Evolutionary conservation across 2,329 filamentous ascomycete species (phyloP), one percentile per base, ranked within the genome.

Genomic region (Trichoderma sp.): DNA sequence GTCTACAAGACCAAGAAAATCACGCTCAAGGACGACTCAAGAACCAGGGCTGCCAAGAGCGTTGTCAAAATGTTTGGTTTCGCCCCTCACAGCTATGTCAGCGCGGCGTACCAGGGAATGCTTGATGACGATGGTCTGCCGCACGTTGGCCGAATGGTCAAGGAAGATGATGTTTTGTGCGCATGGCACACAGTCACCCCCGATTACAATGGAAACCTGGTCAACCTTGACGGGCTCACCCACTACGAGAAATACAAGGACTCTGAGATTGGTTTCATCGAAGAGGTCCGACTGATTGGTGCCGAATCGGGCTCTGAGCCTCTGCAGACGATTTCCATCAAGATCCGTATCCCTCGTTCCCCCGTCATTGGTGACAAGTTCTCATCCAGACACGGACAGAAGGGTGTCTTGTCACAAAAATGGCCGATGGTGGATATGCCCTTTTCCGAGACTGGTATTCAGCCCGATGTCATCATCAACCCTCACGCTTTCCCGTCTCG

Each of bases 301-400:
- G 92, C 92, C 76, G 96, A 98, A 82, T 91, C 89, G 59, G 95
- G 94, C 77, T 91, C 90, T 74, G 95, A 97, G 82, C 95, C 94
- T 3, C 91, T 93, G 78, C 96, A 98, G 85, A 93, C 93, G 16
- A 89, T 99, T 80, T 97, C 95, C 76, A 91, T 99, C 87, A 98
- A 98, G 86, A 93, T 98, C 80, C 93, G 97, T 45, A 90, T 98
- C 77, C 96, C 97, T 56, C 93, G 97, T 81, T 92, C 93, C 21
- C 97, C 97, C 7, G 89, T 98, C 79, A 98, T 99, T 76, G 97
- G 97, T 84, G 97, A 99, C 89, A 99, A 99, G 85, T 99, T 99
- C 87, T 98, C 97, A 12, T 99, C 97, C 65, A 93, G 97, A 77
- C 97, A 99, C 88, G 97, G 97, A 77, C 97, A 99, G 84, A 99